Conservation (phyloP, 78 protist species). For the Mantamonas sphyraenae region DNA sequence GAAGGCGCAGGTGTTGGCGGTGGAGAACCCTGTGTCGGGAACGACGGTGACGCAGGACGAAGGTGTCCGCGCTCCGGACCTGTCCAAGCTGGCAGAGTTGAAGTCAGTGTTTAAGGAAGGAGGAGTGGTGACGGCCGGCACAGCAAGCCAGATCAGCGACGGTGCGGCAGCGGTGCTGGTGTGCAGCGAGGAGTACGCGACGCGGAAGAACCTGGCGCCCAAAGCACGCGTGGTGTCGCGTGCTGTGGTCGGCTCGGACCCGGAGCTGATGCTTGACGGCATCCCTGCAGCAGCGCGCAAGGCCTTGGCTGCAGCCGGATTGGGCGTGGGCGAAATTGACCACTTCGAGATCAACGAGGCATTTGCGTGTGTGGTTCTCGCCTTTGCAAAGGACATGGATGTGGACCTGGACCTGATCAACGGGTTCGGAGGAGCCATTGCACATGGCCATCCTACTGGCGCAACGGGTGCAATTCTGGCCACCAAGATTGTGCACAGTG, state of each 20-base stretch:
- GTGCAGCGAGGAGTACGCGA: too few species aligned
- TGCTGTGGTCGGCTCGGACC: conserved; percentile 42
- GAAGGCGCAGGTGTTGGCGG: neutral
- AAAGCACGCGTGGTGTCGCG: conserved; percentile 27
- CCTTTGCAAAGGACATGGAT: conserved; percentile 28
- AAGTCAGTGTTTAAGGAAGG: conserved; percentile 13
- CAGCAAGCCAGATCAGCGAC: conserved; percentile 39
- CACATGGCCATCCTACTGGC: conserved; percentile 58
- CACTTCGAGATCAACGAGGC: conserved; percentile 46
- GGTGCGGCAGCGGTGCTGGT: conserved; percentile 46
- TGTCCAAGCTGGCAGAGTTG: conserved; percentile 12
- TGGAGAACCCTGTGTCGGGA: neutral
- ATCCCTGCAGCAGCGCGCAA: conserved; percentile 26
- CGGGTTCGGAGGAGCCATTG: conserved; percentile 39
- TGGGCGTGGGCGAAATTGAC: conserved; percentile 41
- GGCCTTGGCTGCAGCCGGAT: conserved; percentile 27
- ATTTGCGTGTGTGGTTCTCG: conserved; percentile 38
- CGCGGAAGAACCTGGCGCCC: neutral
- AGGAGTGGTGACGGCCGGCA: conserved; percentile 45
- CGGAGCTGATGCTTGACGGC: conserved; percentile 44
- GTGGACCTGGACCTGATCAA: conserved; percentile 13
- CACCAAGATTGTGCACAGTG: conserved; percentile 65
- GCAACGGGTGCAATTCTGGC: conserved; percentile 52
- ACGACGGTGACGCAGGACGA: conserved; percentile 51
- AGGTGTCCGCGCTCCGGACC: conserved; percentile 47